Conservation (phyloP, 441 rosid genomes). For the Melastoma candidum region DNA sequence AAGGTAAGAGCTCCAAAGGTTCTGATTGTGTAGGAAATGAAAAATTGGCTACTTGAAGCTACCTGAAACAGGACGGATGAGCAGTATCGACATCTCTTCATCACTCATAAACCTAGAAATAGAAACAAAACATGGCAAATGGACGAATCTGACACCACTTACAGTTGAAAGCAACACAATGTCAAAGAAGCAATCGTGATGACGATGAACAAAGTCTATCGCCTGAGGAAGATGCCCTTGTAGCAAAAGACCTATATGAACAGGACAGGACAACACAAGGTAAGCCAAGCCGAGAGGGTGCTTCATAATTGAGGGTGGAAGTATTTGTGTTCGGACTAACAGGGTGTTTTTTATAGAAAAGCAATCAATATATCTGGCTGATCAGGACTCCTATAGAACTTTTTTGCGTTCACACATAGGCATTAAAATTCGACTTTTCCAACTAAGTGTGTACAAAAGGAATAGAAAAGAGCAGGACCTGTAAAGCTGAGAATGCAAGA, state of each 20-base stretch:
- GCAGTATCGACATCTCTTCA: not conserved
- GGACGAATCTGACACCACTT: slow-evolving; percentile 21
- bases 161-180: slow-evolving; percentile 80
- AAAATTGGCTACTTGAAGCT: slow-evolving; percentile 86
- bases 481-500: slow-evolving; percentile 81
- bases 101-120: not conserved
- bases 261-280: no score
- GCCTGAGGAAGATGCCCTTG: slow-evolving; percentile 79
- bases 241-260: slow-evolving; percentile 53
- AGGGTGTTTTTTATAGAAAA: no score
- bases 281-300: no score
- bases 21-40: slow-evolving; percentile 91
- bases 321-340: no score
- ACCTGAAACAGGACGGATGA: slow-evolving; percentile 37
- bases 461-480: slow-evolving; percentile 29
- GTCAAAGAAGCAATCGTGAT: slow-evolving; percentile 72
- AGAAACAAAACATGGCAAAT: not conserved
- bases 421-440: not conserved
- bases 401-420: no score
- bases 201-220: slow-evolving; percentile 66
- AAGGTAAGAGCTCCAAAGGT: slow-evolving; percentile 93
- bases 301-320: no score
- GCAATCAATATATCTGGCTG: no score
- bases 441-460: not conserved
- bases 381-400: no score